These are phyloP conservation scores for Cordia subcordata DNA, from an alignment of 257 asterid species.

Conservation along the genomic window DNA sequence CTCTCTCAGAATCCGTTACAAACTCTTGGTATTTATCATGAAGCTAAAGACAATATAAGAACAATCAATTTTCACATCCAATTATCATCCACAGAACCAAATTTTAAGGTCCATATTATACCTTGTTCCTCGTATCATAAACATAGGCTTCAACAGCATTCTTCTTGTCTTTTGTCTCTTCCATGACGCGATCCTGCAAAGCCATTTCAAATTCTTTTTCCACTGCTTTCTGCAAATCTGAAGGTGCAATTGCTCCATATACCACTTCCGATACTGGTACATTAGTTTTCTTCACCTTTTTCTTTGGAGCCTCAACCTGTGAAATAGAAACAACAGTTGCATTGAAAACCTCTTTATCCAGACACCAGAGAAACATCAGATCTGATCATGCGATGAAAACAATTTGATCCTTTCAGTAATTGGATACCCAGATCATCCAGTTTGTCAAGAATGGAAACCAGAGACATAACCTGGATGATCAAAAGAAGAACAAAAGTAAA, in stretches of 20 bases:
- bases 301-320: conserved; percentile 71
- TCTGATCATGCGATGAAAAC: no score
- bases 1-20: conserved; percentile 63
- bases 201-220: conserved; percentile 98
- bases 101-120: conserved; percentile 11
- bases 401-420: no score
- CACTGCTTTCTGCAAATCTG: conserved; percentile 78
- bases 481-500: background rate
- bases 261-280: conserved; percentile 71
- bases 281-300: conserved; percentile 70
- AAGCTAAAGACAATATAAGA: conserved; percentile 44
- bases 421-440: no score
- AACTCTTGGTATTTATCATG: conserved; percentile 63
- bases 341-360: no score
- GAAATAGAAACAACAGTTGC: background rate
- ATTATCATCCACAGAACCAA: no score
- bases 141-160: conserved; percentile 96
- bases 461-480: no score
- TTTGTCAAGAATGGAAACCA: no score
- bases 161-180: conserved; percentile 95
- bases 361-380: no score
- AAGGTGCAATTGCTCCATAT: conserved; percentile 61
- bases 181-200: conserved; percentile 97
- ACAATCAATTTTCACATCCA: background rate
- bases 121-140: conserved; percentile 91